phyloP scores from a whole-genome alignment of 2,329 filamentous ascomycete genomes.

The Zasmidium citrigriseum region DNA sequence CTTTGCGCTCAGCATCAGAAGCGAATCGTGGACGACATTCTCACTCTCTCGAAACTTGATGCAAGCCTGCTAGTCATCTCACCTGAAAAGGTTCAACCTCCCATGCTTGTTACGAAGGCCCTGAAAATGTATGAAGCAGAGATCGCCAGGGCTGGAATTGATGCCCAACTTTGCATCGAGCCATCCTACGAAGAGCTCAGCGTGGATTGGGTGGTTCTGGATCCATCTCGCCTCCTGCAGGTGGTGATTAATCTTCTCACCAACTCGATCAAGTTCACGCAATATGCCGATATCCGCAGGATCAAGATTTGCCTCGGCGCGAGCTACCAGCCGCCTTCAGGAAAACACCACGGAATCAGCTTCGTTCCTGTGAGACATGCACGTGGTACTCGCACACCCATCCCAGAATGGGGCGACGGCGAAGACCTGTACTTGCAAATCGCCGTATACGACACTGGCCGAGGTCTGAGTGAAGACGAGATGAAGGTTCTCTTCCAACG shows the following conservation, averaged over 20 bases:
- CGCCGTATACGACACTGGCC: conserved; percentile 45
- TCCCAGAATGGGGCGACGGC: conserved; percentile 38
- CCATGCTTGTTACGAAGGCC: conserved; percentile 37
- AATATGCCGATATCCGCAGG: conserved; percentile 34
- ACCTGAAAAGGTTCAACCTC: conserved; percentile 40
- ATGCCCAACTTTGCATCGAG: conserved; percentile 34
- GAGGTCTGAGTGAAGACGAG: conserved; percentile 42
- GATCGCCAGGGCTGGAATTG: conserved; percentile 29
- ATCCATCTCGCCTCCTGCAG: conserved; percentile 46
- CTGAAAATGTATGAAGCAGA: conserved; percentile 37
- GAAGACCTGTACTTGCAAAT: conserved; percentile 44
- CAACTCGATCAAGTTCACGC: conserved; percentile 51
- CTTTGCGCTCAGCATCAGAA: conserved; percentile 51
- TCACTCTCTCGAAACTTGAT: conserved; percentile 46
- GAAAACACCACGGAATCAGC: conserved; percentile 34
- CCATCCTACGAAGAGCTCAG: conserved; percentile 37
- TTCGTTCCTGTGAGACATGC: conserved; percentile 33
- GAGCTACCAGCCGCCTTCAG: conserved; percentile 33
- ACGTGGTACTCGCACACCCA: conserved; percentile 22
- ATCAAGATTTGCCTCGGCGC: conserved; percentile 44
- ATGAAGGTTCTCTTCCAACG: conserved; percentile 46
- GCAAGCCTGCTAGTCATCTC: conserved; percentile 46
- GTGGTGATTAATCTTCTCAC: conserved; percentile 47
- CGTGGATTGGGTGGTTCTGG: conserved; percentile 43
- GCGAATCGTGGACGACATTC: conserved; percentile 50